Evolutionary conservation across 2,329 filamentous ascomycete species (phyloP).

Genomic region (Fusarium pseudograminearum): DNA sequence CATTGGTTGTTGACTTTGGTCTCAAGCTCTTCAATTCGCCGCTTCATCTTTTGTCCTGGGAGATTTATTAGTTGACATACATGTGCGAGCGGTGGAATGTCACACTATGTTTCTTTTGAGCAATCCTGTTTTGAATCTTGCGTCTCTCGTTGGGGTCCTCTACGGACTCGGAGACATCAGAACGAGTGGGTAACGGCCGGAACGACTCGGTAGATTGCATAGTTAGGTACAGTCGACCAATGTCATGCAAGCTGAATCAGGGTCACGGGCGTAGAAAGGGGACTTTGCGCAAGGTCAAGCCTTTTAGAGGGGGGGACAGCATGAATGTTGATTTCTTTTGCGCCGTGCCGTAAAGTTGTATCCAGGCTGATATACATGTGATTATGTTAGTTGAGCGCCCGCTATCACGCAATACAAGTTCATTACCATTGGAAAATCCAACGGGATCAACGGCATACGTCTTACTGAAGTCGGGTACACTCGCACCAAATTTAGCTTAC

Average conservation of each 20-base stretch:
- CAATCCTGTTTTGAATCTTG: neutral
- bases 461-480: neutral
- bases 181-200: neutral
- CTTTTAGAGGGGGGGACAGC: neutral
- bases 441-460: neutral
- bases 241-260: neutral
- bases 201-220: neutral
- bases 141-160: neutral
- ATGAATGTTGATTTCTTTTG: neutral
- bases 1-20: neutral
- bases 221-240: neutral
- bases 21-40: neutral
- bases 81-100: neutral
- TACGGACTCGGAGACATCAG: neutral
- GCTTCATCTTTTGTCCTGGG: neutral
- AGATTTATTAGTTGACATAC: neutral
- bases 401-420: neutral
- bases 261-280: neutral
- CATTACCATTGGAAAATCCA: neutral
- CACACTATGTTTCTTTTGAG: neutral
- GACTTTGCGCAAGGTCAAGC: neutral
- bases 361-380: neutral
- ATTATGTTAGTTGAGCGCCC: neutral
- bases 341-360: neutral
- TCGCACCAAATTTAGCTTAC: neutral